Conservation (phyloP, 345 rosid genomes). For the Gossypium turneri region DNA sequence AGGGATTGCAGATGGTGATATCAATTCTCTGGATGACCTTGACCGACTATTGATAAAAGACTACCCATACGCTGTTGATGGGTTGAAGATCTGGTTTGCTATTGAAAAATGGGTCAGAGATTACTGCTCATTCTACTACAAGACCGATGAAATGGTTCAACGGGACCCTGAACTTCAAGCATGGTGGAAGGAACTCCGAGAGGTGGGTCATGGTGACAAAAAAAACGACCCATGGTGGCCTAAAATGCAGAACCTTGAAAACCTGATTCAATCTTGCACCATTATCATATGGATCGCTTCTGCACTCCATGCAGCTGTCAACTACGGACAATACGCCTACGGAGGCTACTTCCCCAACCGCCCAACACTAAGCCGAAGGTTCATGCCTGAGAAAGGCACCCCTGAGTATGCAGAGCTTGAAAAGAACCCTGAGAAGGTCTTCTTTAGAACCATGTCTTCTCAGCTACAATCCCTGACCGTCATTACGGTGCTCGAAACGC, state of each 20-base stretch:
- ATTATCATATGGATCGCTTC: slow-evolving; percentile 71
- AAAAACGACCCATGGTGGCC: slow-evolving; percentile 79
- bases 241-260: slow-evolving; percentile 41
- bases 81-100: slow-evolving; percentile 76
- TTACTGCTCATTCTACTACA: slow-evolving; percentile 52
- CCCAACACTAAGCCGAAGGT: slow-evolving; percentile 53
- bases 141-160: slow-evolving; percentile 39
- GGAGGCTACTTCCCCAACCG: slow-evolving; percentile 71
- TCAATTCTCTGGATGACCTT: slow-evolving; percentile 46
- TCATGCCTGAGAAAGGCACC: slow-evolving; percentile 54
- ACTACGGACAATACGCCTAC: slow-evolving; percentile 72
- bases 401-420: slow-evolving; percentile 51
- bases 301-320: slow-evolving; percentile 71
- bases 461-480: slow-evolving; percentile 42
- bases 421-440: slow-evolving; percentile 43
- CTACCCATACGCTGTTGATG: slow-evolving; percentile 77
- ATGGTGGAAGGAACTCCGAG: slow-evolving; percentile 78
- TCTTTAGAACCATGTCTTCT: slow-evolving; percentile 50
- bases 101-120: slow-evolving; percentile 62
- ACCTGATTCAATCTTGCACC: slow-evolving; percentile 54
- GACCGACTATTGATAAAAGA: slow-evolving; percentile 50
- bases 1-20: slow-evolving; percentile 66
- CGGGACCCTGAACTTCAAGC: slow-evolving; percentile 55
- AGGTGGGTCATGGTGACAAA: slow-evolving; percentile 72
- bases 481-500: neutral